Base-by-base conservation (phyloP, 441 rosid species). In the Dalechampia spathulata region DNA sequence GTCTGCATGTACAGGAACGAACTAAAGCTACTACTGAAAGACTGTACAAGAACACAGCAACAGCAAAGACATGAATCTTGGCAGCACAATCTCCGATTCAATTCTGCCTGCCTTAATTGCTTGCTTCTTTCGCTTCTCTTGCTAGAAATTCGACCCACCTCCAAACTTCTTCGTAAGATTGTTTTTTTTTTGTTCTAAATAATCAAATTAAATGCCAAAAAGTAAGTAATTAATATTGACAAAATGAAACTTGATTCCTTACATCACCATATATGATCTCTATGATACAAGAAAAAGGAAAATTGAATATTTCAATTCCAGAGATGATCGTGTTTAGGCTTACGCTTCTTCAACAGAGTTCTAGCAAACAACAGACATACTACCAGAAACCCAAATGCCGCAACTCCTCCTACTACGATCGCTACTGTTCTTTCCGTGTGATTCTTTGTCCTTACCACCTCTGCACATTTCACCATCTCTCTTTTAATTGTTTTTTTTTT, bases 361-460 rank as follows among this genome's bases (percentile, higher is more conserved):
- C 53, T 79, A 3, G 61, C 50, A 62, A 76, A 87, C 82, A 87
- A 52, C 76, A 90, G 52, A 67, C 78, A 81, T 40, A 75, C 96
- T 40, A 85, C 26, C 6, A 78, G 52, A 59, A 87, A 83, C 15
- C 85, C 86, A 19, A 77, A 65, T 25, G 78, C 96, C 41, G 96
- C 95, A 15, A 82, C 79, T 51, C 89, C 84, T 51, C 98, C 98
- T 10, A 90, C 81, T 37, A 74, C 96, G 58, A 83, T 78, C 22
- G 95, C 96, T 69, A 81, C 90, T 1, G 90, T 85, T 68, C 76
- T 83, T 64, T 83, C 72, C 10, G 83, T 80, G 40, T 73, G 83
- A 39, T 68, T 70, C 70, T 61, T 66, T 44, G 57, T 64, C 66
- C 75, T 57, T 48, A 34, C 82, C 57, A 50, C 60, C 42, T 57